Percentiles rank a stretch among this genome's conserved stretches.
These are phyloP conservation scores for Lavandula angustifolia DNA, from an alignment of 257 asterid genomes.

Conservation along the genomic window DNA sequence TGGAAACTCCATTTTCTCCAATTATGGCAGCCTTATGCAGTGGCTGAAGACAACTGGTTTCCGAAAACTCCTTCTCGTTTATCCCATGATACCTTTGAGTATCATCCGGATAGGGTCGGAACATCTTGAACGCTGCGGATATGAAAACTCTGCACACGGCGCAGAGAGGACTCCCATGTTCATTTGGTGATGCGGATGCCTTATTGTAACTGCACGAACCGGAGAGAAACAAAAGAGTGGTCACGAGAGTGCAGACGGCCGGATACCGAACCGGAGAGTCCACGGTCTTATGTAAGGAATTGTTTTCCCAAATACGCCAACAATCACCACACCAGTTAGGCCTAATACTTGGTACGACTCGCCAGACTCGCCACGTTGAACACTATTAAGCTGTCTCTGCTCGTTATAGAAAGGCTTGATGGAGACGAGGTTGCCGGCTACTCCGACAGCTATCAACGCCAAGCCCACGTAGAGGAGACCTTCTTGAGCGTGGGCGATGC, in stretches of 20 bases:
- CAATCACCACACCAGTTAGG: background rate
- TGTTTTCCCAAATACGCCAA: no score
- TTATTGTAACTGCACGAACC: conserved; percentile 24
- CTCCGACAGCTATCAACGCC: background rate
- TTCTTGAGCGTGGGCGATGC: conserved; percentile 2
- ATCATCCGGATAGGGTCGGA: conserved; percentile 22
- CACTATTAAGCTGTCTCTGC: background rate
- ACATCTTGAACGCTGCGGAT: conserved; percentile 34
- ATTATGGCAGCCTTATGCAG: no score
- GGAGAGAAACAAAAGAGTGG: conserved; percentile 34
- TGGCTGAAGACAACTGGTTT: no score
- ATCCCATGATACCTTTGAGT: background rate
- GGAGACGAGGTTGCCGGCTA: conserved; percentile 3
- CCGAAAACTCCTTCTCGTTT: no score
- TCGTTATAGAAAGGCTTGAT: background rate
- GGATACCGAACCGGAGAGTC: conserved; percentile 45
- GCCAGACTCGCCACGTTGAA: background rate
- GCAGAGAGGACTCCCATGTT: conserved; percentile 41
- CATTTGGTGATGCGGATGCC: background rate
- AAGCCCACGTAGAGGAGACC: background rate
- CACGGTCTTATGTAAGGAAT: conserved; percentile 40
- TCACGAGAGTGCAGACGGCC: conserved; percentile 44
- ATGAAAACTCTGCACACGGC: conserved; percentile 42
- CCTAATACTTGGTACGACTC: no score
- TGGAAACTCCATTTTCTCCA: no score